Evolutionary conservation across 345 rosid genomes (phyloP), one percentile per base, ranked within the genome.

Genomic region (Punica granatum): DNA sequence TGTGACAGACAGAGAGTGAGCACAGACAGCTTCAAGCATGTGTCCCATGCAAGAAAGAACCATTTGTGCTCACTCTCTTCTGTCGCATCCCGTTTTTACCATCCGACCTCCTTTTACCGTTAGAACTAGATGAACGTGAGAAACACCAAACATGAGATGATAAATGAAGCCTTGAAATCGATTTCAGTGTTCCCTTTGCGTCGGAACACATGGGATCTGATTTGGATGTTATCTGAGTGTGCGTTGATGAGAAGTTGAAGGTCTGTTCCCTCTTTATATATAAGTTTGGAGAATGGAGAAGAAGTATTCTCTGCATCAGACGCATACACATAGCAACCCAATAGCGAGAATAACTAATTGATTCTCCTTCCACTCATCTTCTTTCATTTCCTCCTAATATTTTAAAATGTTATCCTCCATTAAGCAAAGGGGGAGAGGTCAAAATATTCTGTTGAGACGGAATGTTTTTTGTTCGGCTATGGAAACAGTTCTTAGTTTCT

Each of bases 31-130:
- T 85, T 89, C 96, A 68, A 84, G 93, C 96, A 86, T 75, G 84
- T 74, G 74, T 68, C 15, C 19, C 67, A 84, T 85, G 97, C 97
- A 89, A 77, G 93, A 87, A 87, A 87, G 60, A 36, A 76, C 96
- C 89, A 81, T 84, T 82, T 79, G 97, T 92, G 97, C 97, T 92
- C 97, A 87, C 97, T 91, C 93, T 91, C 96, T 91, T 91, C 97
- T 91, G 97, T 91, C 96, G 87, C 90, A 96, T 72, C 88, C 84
- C 76, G 75, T 84, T 80, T 88, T 66, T 56, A 30, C 65, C 43
- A 61, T 56, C 31, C 12, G 4, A 69, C 16, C n/a, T n/a, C n/a
- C n/a, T n/a, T 37, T 54, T 36, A 7, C 25, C 60, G 54, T 1
- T 54, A 7, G 31, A 23, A 13, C 25, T 54, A 13, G 31, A 26